Base-by-base conservation (phyloP, 2,329 filamentous ascomycete genomes). In the Epichloe brachyelytri region DNA sequence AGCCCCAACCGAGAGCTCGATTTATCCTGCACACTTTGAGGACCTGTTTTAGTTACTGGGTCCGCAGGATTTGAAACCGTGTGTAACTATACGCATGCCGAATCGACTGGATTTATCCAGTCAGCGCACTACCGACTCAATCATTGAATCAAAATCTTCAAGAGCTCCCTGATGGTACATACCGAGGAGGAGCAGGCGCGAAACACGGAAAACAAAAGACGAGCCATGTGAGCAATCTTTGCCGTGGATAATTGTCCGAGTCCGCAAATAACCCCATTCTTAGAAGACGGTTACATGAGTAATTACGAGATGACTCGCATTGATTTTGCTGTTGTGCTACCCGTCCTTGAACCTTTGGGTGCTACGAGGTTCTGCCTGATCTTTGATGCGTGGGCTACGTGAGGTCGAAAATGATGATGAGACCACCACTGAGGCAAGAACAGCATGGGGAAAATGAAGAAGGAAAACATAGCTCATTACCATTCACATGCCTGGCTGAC, bases 341-440 rank as follows among this genome's bases (percentile, higher is more conserved):
- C 26, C 4, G n/a, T 41, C 7, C 33, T 43, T 43, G 47, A 52
- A 52, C 51, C n/a, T 46, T 22, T 38, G 2, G 20, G 51, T 52
- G 10, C 26, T 30, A 52, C 51, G 22, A 36, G n/a, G 19, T 34
- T 30, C 19, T 26, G 26, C 40, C 26, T 40, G 20, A 20, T 34
- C 19, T 41, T 49, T 19, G 22, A 41, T 41, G 22, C n/a, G 46
- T 46, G 7, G 46, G 15, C 41, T 37, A 30, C 48, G 7, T 44
- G 19, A 22, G 33, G 41, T 85, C n/a, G 50, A 40, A 20, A 17
- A 14, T 12, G 5, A 41, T 26, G 36, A 30, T n/a, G n/a, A 48
- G 11, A 36, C 5, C 22, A 20, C n/a, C 26, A 12, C 22, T 14
- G 30, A 15, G 17, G 17, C 15, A 26, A 46, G 3, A 4, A 11